Conservation (phyloP, 2,329 filamentous ascomycete species). For the Pseudogymnoascus sp. region DNA sequence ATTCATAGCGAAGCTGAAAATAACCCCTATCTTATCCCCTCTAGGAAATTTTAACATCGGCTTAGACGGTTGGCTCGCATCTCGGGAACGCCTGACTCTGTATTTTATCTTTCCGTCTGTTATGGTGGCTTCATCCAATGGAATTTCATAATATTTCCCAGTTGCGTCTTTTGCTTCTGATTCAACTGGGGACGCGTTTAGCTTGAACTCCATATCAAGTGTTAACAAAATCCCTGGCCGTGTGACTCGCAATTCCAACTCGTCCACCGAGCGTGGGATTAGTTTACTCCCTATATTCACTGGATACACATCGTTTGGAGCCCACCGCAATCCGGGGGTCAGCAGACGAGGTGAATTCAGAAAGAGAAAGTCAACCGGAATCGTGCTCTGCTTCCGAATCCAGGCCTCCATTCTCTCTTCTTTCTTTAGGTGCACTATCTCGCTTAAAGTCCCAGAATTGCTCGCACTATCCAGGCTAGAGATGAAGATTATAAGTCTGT, state of each 20-base stretch:
- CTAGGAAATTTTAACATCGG: background rate
- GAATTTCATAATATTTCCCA: no score
- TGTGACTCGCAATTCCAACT: background rate
- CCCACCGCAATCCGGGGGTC: background rate
- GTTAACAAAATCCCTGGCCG: background rate
- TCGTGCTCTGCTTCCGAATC: background rate
- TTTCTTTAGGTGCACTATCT: background rate
- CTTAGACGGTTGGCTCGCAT: background rate
- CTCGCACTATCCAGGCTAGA: background rate
- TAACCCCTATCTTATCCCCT: background rate
- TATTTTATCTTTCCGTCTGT: background rate
- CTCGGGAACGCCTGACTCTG: background rate
- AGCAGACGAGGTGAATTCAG: background rate
- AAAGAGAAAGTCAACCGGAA: background rate
- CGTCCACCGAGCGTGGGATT: background rate
- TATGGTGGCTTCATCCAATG: background rate
- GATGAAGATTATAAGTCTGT: background rate
- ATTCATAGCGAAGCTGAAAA: background rate
- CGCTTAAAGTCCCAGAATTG: background rate
- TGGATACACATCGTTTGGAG: background rate
- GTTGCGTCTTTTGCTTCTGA: background rate
- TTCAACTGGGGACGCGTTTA: background rate
- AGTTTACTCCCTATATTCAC: background rate
- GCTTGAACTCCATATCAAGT: background rate
- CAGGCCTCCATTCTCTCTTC: conserved; percentile 2